phyloP scores from a whole-genome alignment of 495 filamentous ascomycete species.

The Annulohypoxylon moriforme region DNA sequence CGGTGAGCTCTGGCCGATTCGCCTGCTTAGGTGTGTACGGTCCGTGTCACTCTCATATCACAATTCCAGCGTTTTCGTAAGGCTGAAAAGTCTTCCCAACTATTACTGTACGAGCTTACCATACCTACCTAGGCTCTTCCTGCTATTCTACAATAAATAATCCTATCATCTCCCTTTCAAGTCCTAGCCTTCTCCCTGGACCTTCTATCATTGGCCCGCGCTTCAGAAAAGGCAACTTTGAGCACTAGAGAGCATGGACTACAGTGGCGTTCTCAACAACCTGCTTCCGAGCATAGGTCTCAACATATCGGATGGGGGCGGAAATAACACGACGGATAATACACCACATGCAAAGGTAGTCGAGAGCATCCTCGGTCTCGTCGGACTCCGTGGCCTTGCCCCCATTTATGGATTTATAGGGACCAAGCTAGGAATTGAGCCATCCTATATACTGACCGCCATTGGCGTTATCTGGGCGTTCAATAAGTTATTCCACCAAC shows the following conservation, averaged over 20 bases:
- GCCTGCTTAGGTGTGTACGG: too few relatives aligned
- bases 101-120: background rate
- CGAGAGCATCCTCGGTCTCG: constrained; percentile 43
- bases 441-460: constrained; percentile 50
- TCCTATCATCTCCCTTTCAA: background rate
- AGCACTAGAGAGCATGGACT: constrained; percentile 16
- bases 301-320: constrained; percentile 7
- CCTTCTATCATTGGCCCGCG: background rate
- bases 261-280: background rate
- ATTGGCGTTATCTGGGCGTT: constrained; percentile 54
- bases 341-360: constrained; percentile 36
- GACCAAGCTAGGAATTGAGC: constrained; percentile 53
- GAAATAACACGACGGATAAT: constrained; percentile 9
- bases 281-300: constrained; percentile 13
- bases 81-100: background rate
- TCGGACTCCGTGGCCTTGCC: constrained; percentile 37
- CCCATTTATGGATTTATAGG: constrained; percentile 46
- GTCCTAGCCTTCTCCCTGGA: background rate
- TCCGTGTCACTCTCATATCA: background rate
- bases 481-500: constrained; percentile 50
- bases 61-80: background rate
- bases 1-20: too few relatives aligned
- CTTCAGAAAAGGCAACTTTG: background rate
- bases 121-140: background rate
- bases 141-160: background rate